Conservation (phyloP, 768 basidiomycete species). For the Lyophyllum semitale region DNA sequence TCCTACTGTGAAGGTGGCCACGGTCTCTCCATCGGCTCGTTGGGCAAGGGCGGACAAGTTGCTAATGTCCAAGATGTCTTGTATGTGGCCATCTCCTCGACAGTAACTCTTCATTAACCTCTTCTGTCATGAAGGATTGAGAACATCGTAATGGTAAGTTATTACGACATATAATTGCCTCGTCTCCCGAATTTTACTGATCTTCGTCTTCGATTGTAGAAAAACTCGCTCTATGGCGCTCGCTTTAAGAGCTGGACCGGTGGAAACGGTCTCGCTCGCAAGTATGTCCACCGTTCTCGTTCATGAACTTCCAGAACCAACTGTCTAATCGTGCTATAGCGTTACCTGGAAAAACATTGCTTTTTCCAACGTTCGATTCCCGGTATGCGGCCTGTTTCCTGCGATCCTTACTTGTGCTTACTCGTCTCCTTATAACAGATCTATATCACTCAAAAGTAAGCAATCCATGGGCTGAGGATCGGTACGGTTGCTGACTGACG, state of each 20-base stretch:
- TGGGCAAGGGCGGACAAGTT: slow-evolving; percentile 45
- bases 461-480: not conserved
- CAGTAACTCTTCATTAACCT: not conserved
- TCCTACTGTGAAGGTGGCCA: slow-evolving; percentile 60
- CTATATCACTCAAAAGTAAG: slow-evolving; percentile 63
- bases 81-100: slow-evolving; percentile 30
- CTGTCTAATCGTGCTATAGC: slow-evolving; percentile 31
- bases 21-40: slow-evolving; percentile 59
- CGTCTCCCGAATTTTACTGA: not conserved
- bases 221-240: slow-evolving; percentile 55
- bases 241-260: slow-evolving; percentile 72
- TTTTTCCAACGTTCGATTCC: slow-evolving; percentile 54
- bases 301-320: too few relatives aligned
- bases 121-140: slow-evolving; percentile 37
- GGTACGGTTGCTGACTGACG: not conserved
- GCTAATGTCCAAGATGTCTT: slow-evolving; percentile 59
- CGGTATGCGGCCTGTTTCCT: slow-evolving; percentile 35
- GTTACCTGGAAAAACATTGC: slow-evolving; percentile 61
- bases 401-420: not conserved
- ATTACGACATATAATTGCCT: not conserved
- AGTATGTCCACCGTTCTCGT: slow-evolving; percentile 35
- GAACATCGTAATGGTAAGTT: slow-evolving; percentile 42
- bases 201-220: slow-evolving; percentile 28
- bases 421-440: slow-evolving; percentile 36
- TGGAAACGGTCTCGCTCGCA: slow-evolving; percentile 57